Evolutionary conservation across 1,139 yeast species (phyloP).

Genomic region (Meyerozyma guilliermondii): DNA sequence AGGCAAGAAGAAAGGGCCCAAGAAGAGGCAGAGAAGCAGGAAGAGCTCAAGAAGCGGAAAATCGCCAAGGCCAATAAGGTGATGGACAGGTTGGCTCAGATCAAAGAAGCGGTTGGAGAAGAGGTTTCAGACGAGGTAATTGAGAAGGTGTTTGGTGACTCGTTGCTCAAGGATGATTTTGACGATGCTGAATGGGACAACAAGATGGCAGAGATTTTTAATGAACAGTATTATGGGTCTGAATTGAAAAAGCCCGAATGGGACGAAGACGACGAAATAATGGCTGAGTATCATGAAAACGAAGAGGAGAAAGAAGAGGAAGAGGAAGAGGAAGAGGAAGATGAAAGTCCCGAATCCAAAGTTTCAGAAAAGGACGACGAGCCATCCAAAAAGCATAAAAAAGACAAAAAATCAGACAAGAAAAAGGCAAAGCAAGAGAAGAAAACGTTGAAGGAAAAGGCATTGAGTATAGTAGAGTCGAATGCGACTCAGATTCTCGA

Average conservation of each 20-base stretch:
- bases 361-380: conserved; percentile 17
- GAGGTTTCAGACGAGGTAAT: conserved; percentile 63
- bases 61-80: conserved; percentile 72
- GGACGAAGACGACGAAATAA: conserved; percentile 24
- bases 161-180: conserved; percentile 80
- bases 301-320: conserved; percentile 13
- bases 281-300: conserved; percentile 17
- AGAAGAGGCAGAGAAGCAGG: conserved; percentile 53
- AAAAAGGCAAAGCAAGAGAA: conserved; percentile 60
- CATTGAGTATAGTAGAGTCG: conserved; percentile 63
- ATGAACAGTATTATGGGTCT: conserved; percentile 70
- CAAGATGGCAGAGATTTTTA: conserved; percentile 78
- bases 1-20: conserved; percentile 50
- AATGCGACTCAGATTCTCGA: conserved; percentile 44
- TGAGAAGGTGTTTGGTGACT: conserved; percentile 62
- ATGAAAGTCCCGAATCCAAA: conserved; percentile 32
- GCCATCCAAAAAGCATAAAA: conserved; percentile 38
- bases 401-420: conserved; percentile 50
- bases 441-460: conserved; percentile 56
- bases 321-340: conserved; percentile 12
- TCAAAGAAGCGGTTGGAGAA: conserved; percentile 80
- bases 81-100: conserved; percentile 67
- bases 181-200: conserved; percentile 90
- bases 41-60: conserved; percentile 66
- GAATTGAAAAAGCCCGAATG: conserved; percentile 43